A percentile compares a stretch with the other conserved stretches of the same genome.
Conservation (phyloP, 345 rosid species). For the Linum lewisii region DNA sequence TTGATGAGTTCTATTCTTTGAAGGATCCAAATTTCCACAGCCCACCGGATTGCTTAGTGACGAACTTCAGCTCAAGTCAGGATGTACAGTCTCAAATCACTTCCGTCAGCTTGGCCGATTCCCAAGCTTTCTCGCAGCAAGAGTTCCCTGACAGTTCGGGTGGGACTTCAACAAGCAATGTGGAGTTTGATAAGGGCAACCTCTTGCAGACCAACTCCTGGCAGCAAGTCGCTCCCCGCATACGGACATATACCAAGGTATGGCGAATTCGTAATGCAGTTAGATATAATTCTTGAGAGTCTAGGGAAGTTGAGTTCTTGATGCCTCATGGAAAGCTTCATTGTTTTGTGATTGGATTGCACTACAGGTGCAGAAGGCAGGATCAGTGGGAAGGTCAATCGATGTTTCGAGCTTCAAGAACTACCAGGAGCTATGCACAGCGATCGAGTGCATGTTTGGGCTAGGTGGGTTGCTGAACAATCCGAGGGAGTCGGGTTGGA, state of each 20-base stretch:
- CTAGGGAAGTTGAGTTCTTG: too few species aligned
- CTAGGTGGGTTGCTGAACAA: conserved; percentile 76
- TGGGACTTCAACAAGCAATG: conserved; percentile 83
- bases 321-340: too few species aligned
- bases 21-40: conserved; percentile 61
- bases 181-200: conserved; percentile 72
- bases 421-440: conserved; percentile 71
- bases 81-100: conserved; percentile 97
- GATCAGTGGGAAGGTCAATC: conserved; percentile 97
- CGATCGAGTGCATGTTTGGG: conserved; percentile 93
- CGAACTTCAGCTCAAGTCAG: conserved; percentile 63
- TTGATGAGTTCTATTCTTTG: conserved; percentile 62
- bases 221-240: conserved; percentile 64
- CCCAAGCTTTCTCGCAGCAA: conserved; percentile 65
- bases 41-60: conserved; percentile 53
- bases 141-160: conserved; percentile 80
- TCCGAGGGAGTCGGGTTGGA: conserved; percentile 85
- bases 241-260: conserved; percentile 94
- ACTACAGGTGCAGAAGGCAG: conserved; percentile 82
- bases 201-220: conserved; percentile 57
- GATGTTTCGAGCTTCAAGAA: conserved; percentile 80
- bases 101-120: conserved; percentile 74
- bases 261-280: too few species aligned
- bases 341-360: conserved; percentile 10
- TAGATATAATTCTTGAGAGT: too few species aligned